Conservation (phyloP, 2,329 filamentous ascomycete genomes). For the Botrytis cinerea region DNA sequence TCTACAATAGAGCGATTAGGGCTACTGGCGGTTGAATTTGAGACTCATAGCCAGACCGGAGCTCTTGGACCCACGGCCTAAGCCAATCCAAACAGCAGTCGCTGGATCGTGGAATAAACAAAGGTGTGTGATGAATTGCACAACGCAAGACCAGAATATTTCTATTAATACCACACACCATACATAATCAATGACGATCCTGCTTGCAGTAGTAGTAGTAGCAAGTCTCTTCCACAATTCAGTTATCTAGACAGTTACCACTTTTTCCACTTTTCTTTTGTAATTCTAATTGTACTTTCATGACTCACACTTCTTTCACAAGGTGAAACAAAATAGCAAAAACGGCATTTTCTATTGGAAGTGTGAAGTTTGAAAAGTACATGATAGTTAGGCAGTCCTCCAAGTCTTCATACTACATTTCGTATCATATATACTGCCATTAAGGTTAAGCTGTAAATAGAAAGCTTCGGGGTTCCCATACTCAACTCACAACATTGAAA, state of each 20-base stretch:
- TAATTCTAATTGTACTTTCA: neutral
- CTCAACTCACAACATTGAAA: too few relatives aligned
- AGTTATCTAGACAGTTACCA: neutral
- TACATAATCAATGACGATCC: too few relatives aligned
- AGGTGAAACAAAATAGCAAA: too few relatives aligned
- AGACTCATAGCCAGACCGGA: neutral
- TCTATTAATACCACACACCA: too few relatives aligned
- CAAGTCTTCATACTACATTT: too few relatives aligned
- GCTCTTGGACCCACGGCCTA: rapidly evolving
- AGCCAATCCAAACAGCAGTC: neutral
- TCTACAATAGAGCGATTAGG: too few relatives aligned
- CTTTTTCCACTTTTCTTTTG: neutral
- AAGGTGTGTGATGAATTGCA: too few relatives aligned
- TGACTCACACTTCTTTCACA: neutral
- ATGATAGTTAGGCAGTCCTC: neutral
- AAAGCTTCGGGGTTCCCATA: neutral
- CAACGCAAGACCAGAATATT: too few relatives aligned
- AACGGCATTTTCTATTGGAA: too few relatives aligned
- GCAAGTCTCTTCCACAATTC: neutral
- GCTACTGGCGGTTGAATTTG: neutral
- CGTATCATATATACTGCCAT: too few relatives aligned
- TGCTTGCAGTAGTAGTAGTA: neutral
- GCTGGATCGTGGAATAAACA: too few relatives aligned
- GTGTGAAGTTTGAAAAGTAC: too few relatives aligned
- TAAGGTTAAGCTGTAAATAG: neutral